A percentile compares a stretch with the other conserved stretches of the same genome.
Evolutionary conservation across 2,329 filamentous ascomycete genomes (phyloP).

Genomic region (Botryotinia convoluta): DNA sequence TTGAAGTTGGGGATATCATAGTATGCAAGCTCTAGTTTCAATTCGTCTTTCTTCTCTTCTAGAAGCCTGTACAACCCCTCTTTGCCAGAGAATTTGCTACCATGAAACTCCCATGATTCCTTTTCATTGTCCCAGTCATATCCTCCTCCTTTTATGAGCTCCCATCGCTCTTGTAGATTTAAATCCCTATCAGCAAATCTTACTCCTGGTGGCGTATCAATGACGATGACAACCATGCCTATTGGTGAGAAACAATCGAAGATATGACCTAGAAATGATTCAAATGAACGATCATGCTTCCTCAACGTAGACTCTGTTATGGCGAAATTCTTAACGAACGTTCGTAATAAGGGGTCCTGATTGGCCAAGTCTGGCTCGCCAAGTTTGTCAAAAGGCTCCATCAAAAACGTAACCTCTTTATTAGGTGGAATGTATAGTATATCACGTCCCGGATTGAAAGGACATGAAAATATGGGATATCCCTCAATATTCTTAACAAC

Average conservation of each 20-base stretch:
- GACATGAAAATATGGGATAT: not conserved
- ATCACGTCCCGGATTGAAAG: not conserved
- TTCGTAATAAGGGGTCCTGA: too few species aligned
- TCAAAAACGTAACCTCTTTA: fast-evolving
- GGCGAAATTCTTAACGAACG: not conserved
- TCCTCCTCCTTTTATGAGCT: not conserved
- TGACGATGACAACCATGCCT: not conserved
- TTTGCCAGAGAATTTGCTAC: too few species aligned
- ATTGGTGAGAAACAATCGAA: too few species aligned
- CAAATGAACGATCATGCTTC: not conserved
- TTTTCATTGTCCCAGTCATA: not conserved
- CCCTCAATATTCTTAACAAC: not conserved
- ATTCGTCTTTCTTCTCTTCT: fast-evolving
- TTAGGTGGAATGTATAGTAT: not conserved
- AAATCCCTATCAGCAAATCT: not conserved
- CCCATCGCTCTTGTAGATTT: not conserved
- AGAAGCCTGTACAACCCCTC: not conserved
- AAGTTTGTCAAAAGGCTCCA: too few species aligned
- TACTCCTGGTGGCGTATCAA: too few species aligned
- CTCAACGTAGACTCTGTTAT: not conserved
- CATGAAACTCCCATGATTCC: not conserved
- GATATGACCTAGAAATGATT: too few species aligned
- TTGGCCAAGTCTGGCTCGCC: too few species aligned
- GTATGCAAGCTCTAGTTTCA: fast-evolving
- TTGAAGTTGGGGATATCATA: not conserved